phyloP scores from a whole-genome alignment of 1,284 basidiomycete species.

The Puccinia triticina region DNA sequence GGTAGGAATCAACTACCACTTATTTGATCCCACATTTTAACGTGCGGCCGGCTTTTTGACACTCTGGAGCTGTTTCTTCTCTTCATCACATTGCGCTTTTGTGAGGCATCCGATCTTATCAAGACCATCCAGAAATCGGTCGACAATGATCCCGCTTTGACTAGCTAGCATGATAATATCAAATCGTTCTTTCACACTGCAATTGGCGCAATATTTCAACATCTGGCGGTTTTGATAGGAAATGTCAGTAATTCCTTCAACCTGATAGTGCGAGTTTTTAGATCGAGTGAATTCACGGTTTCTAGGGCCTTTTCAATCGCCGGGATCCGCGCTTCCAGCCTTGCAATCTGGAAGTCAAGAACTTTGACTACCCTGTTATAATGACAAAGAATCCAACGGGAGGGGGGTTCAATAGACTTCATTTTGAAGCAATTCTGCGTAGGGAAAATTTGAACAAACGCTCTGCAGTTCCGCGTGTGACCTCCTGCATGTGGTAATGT shows the following conservation, averaged over 20 bases:
- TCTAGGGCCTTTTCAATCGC: slow-evolving; percentile 5
- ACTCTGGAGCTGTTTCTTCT: not conserved
- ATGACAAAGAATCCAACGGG: not conserved
- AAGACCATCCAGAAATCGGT: slow-evolving; percentile 23
- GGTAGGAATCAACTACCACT: not conserved
- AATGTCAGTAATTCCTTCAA: not conserved
- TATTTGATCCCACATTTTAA: not conserved
- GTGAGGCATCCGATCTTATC: slow-evolving; percentile 27
- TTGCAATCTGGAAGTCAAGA: slow-evolving; percentile 22
- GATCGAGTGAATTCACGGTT: not conserved
- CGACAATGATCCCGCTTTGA: slow-evolving; percentile 7
- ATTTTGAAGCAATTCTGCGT: not conserved
- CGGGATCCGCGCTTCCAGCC: slow-evolving; percentile 1
- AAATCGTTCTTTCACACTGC: slow-evolving; percentile 16
- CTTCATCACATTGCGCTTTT: slow-evolving; percentile 22
- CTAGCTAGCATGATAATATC: slow-evolving; percentile 22
- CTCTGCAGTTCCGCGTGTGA: not conserved
- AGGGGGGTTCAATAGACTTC: not conserved
- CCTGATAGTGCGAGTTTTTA: not conserved
- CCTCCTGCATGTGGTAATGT: not conserved
- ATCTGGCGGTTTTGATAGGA: not conserved
- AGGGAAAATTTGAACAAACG: slow-evolving; percentile 13
- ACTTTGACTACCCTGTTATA: not conserved
- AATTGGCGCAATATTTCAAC: slow-evolving; percentile 13
- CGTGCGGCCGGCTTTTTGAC: not conserved